These are phyloP conservation scores for Heliocybe sulcata DNA, from an alignment of 1,284 basidiomycete genomes.

Conservation along the genomic window DNA sequence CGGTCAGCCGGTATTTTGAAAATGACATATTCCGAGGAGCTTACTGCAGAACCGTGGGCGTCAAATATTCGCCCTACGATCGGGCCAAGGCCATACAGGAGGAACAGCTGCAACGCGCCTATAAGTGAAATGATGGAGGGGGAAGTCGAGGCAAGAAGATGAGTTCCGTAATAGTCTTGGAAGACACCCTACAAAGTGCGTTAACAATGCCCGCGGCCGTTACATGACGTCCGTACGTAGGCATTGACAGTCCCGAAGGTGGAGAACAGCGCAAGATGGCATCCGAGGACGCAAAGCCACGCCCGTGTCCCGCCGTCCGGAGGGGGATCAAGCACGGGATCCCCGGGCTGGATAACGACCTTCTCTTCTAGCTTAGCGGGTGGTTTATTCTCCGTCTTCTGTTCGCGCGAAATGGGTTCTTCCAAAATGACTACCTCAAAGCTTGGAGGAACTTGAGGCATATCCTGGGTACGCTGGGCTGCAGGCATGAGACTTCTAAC, in stretches of 20 bases:
- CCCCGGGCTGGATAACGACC: neutral
- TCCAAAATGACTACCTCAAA: neutral
- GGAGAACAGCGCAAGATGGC: slow-evolving; percentile 27
- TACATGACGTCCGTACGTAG: slow-evolving; percentile 20
- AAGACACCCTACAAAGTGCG: slow-evolving; percentile 24
- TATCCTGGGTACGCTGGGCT: too few relatives aligned
- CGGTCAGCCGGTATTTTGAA: neutral
- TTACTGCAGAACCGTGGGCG: slow-evolving; percentile 19
- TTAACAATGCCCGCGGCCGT: neutral
- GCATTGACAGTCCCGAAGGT: slow-evolving; percentile 30
- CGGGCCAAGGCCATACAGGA: slow-evolving; percentile 26
- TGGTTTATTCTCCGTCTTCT: neutral
- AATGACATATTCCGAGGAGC: neutral
- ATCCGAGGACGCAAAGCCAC: slow-evolving; percentile 28
- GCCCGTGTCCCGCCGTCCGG: slow-evolving; percentile 23
- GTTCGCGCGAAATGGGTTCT: neutral
- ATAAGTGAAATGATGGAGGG: slow-evolving; percentile 39
- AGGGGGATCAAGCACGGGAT: neutral
- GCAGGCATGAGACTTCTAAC: too few relatives aligned
- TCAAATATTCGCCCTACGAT: slow-evolving; percentile 30
- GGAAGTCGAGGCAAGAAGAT: slow-evolving; percentile 25
- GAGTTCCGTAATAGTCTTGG: slow-evolving; percentile 34
- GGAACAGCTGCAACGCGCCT: slow-evolving; percentile 38
- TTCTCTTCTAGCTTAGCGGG: neutral
- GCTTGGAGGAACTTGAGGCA: too few relatives aligned